Conservation (phyloP, 192 early-diverging fungal genomes). For the Coemansia sp. region DNA sequence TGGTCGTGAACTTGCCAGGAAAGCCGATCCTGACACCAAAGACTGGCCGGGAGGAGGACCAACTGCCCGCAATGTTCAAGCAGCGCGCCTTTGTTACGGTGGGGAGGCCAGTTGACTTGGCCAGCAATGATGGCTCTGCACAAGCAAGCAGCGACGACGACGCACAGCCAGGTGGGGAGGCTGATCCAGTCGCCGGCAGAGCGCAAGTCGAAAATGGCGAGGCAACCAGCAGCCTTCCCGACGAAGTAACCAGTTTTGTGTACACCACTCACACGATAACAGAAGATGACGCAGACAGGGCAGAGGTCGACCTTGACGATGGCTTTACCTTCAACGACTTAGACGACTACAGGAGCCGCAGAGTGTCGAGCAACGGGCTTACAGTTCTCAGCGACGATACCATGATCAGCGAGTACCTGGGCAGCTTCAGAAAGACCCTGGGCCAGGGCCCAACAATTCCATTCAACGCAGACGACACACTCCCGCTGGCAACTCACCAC, state of each 20-base stretch:
- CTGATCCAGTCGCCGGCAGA: constrained; percentile 24
- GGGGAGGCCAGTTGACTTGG: constrained; percentile 29
- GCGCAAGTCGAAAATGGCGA: background rate
- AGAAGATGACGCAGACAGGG: constrained; percentile 21
- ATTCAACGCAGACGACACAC: constrained; percentile 27
- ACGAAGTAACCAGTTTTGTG: constrained; percentile 45
- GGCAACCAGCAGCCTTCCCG: constrained; percentile 8
- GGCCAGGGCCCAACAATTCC: constrained; percentile 17
- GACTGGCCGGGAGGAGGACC: constrained; percentile 35
- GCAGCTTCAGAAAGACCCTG: constrained; percentile 19
- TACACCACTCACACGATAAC: constrained; percentile 29
- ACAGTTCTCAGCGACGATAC: constrained; percentile 37
- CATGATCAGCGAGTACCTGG: constrained; percentile 31
- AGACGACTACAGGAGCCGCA: constrained; percentile 25
- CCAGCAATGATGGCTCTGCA: constrained; percentile 5
- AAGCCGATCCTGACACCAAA: constrained; percentile 36
- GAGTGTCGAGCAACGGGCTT: constrained; percentile 28
- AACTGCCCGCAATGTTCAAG: constrained; percentile 29
- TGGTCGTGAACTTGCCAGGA: constrained; percentile 48
- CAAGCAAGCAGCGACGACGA: background rate
- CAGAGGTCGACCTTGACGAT: constrained; percentile 20
- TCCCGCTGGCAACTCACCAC: constrained; percentile 26
- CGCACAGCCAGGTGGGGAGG: constrained; percentile 7
- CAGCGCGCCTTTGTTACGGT: constrained; percentile 44
- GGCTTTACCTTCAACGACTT: constrained; percentile 38